Conservation (phyloP, 2,329 filamentous ascomycete genomes). For the Talaromyces sp. region DNA sequence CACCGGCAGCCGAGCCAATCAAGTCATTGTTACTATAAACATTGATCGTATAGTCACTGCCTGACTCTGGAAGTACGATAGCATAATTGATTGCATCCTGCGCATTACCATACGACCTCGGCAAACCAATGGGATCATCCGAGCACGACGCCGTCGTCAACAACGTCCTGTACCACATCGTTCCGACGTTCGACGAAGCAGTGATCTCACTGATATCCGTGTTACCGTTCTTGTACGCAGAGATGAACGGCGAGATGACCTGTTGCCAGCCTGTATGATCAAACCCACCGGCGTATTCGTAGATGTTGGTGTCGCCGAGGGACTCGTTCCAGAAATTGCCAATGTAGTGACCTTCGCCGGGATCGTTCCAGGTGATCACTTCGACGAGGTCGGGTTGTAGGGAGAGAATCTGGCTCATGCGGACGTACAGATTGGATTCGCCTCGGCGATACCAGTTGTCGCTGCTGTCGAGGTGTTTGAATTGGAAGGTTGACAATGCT, state of each 20-base stretch:
- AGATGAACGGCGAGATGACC: conserved; percentile 36
- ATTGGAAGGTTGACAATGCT: conserved; percentile 36
- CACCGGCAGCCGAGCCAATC: conserved; percentile 12
- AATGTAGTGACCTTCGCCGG: conserved; percentile 40
- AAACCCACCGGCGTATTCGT: conserved; percentile 29
- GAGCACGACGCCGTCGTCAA: conserved; percentile 14
- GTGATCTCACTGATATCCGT: conserved; percentile 21
- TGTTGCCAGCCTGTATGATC: conserved; percentile 37
- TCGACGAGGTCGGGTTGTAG: conserved; percentile 39
- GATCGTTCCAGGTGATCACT: conserved; percentile 43
- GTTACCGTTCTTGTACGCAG: conserved; percentile 35
- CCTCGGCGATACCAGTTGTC: conserved; percentile 39
- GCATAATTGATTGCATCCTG: conserved; percentile 19
- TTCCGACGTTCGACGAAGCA: conserved; percentile 23
- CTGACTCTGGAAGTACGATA: conserved; percentile 9
- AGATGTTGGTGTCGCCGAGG: conserved; percentile 25
- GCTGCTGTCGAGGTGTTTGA: conserved; percentile 33
- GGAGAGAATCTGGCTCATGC: conserved; percentile 29
- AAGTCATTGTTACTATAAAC: conserved; percentile 18
- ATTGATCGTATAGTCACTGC: conserved; percentile 12
- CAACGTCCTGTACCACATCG: conserved; percentile 28
- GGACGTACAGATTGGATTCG: conserved; percentile 35
- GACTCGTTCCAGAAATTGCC: conserved; percentile 39
- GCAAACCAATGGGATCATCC: conserved; percentile 4
- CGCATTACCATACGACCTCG: conserved; percentile 1